phyloP scores from a whole-genome alignment of 1,284 basidiomycete species.

The Microstroma glucosiphilum region DNA sequence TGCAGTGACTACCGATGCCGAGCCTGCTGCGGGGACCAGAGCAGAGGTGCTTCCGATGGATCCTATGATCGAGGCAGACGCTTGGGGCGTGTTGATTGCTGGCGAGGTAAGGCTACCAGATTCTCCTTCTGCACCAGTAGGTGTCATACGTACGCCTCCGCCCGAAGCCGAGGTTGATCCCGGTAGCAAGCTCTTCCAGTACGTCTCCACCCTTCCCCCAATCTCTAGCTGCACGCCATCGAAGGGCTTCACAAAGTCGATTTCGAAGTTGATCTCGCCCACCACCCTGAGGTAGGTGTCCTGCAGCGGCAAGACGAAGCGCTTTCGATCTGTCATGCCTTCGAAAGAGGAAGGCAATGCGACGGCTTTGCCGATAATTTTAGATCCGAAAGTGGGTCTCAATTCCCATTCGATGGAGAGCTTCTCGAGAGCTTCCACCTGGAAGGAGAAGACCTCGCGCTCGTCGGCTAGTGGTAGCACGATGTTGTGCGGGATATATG shows the following conservation, averaged over 20 bases:
- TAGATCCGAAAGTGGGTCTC: conserved; percentile 97
- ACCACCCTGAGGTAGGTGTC: conserved; percentile 90
- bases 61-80: conserved; percentile 1
- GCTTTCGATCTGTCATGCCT: conserved; percentile 39
- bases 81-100: conserved; percentile 9
- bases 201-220: conserved; percentile 64
- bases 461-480: conserved; percentile 71
- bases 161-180: conserved; percentile 11
- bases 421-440: conserved; percentile 67
- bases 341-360: conserved; percentile 72
- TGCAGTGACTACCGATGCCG: conserved; percentile 61
- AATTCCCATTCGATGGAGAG: conserved; percentile 87
- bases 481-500: conserved; percentile 58
- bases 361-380: conserved; percentile 88
- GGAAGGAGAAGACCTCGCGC: conserved; percentile 80
- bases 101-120: conserved; percentile 3
- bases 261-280: conserved; percentile 87
- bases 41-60: conserved; percentile 3
- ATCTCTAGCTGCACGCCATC: conserved; percentile 90
- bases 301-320: conserved; percentile 63
- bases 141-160: conserved; percentile 29
- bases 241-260: conserved; percentile 83
- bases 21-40: neutral
- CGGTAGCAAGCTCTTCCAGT: conserved; percentile 50
- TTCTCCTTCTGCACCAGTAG: conserved; percentile 14